Conservation (phyloP, 352 stramenopile genomes). For the Phytopythium delawarense region DNA sequence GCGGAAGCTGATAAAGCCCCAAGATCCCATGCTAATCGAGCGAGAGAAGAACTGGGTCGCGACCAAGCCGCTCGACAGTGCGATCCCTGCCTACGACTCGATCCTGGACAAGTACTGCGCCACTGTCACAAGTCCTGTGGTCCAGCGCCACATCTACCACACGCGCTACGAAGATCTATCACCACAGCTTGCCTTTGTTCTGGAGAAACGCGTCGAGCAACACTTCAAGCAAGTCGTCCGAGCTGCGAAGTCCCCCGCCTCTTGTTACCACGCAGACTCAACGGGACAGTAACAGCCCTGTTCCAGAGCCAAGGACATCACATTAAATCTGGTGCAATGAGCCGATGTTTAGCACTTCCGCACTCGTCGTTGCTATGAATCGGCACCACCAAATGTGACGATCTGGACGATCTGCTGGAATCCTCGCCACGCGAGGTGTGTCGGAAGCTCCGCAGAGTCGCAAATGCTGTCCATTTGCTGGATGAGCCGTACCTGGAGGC, state of each 20-base stretch:
- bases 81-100: conserved; percentile 65
- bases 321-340: not conserved
- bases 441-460: conserved; percentile 3
- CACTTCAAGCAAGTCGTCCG: conserved; percentile 37
- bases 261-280: not conserved
- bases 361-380: conserved; percentile 8
- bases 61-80: conserved; percentile 36
- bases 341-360: not conserved
- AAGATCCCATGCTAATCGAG: conserved; percentile 17
- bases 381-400: conserved; percentile 9
- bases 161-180: conserved; percentile 54
- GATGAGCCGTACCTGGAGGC: conserved; percentile 36
- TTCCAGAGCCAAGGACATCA: not conserved
- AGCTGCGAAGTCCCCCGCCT: not conserved
- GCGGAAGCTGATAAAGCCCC: conserved; percentile 20
- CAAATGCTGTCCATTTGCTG: conserved; percentile 39
- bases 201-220: conserved; percentile 65
- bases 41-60: conserved; percentile 58
- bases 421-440: conserved; percentile 20
- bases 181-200: conserved; percentile 62
- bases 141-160: conserved; percentile 79
- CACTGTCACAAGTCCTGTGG: conserved; percentile 60
- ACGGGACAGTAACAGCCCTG: not conserved
- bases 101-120: conserved; percentile 80
- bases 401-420: conserved; percentile 46